A percentile compares a stretch with the other conserved stretches of the same genome.
These are phyloP conservation scores for Ophiostoma tasmaniense DNA, from an alignment of 2,329 filamentous ascomycete species.

Conservation along the genomic window DNA sequence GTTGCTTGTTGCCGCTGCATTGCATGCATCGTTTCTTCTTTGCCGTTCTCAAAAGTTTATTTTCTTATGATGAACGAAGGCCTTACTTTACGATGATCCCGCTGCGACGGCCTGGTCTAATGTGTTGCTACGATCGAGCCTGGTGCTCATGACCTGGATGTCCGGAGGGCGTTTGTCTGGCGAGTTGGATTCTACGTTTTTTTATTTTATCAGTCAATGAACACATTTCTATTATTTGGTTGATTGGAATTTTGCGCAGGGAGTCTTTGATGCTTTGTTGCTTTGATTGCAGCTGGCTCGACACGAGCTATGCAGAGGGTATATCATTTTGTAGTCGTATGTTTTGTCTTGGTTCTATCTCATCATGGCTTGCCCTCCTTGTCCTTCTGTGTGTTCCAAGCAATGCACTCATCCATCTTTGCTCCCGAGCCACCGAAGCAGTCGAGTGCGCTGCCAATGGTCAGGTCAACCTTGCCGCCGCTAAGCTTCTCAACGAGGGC, in stretches of 20 bases:
- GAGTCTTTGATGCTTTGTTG: neutral
- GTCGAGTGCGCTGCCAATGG: conserved; percentile 91
- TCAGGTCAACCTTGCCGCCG: conserved; percentile 75
- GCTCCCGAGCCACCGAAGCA: conserved; percentile 88
- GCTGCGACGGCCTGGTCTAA: conserved; percentile 10
- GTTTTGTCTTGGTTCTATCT: neutral
- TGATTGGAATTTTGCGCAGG: neutral
- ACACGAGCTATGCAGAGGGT: neutral
- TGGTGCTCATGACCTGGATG: conserved; percentile 15
- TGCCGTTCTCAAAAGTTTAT: conserved; percentile 1
- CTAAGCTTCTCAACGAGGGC: conserved; percentile 74
- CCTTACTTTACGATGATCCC: conserved; percentile 6
- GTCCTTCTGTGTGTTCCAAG: conserved; percentile 59
- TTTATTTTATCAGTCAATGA: conserved; percentile 11
- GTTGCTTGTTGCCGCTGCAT: conserved; percentile 18
- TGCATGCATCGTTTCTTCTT: conserved; percentile 11
- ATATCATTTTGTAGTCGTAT: conserved; percentile 5
- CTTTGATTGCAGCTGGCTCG: neutral
- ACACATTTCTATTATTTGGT: neutral
- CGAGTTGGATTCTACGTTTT: conserved; percentile 17
- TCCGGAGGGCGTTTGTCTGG: conserved; percentile 9
- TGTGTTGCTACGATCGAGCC: conserved; percentile 15
- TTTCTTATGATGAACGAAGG: conserved; percentile 12
- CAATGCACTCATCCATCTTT: conserved; percentile 78
- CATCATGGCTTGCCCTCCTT: conserved; percentile 26